These are phyloP conservation scores for Phytophthora fragariae DNA, from an alignment of 352 stramenopile genomes.

Conservation along the genomic window DNA sequence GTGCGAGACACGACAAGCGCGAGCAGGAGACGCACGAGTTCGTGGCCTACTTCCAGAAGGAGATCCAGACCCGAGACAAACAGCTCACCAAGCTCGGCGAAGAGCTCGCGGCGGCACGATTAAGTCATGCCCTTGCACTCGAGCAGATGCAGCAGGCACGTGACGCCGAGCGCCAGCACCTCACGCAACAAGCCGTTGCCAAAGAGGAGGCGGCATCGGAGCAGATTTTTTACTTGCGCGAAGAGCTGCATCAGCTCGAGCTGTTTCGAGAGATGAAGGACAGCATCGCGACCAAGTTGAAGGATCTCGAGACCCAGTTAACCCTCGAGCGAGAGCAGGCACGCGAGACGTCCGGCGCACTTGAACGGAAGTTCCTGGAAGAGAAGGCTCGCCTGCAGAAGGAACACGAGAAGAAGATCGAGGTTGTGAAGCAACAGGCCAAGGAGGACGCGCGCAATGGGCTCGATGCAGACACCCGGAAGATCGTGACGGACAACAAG, in stretches of 20 bases:
- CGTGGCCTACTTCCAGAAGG: constrained; percentile 94
- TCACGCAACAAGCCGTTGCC: constrained; percentile 49
- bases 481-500: constrained; percentile 93
- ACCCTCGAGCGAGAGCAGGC: constrained; percentile 58
- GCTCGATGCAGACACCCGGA: constrained; percentile 91
- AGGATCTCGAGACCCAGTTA: constrained; percentile 71
- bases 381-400: constrained; percentile 88
- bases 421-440: constrained; percentile 88
- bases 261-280: constrained; percentile 78
- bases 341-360: constrained; percentile 60
- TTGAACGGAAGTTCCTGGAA: constrained; percentile 91
- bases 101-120: constrained; percentile 70
- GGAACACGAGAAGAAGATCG: constrained; percentile 87
- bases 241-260: constrained; percentile 76
- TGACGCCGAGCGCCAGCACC: constrained; percentile 51
- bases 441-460: constrained; percentile 91
- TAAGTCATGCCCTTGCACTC: constrained; percentile 71
- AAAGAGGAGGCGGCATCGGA: constrained; percentile 67
- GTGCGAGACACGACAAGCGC: constrained; percentile 81
- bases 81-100: constrained; percentile 84
- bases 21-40: constrained; percentile 96
- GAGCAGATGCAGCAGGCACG: constrained; percentile 58
- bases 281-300: constrained; percentile 59
- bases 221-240: constrained; percentile 65
- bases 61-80: constrained; percentile 89